Conservation (phyloP, 306 rosid genomes). For the Malus fusca region DNA sequence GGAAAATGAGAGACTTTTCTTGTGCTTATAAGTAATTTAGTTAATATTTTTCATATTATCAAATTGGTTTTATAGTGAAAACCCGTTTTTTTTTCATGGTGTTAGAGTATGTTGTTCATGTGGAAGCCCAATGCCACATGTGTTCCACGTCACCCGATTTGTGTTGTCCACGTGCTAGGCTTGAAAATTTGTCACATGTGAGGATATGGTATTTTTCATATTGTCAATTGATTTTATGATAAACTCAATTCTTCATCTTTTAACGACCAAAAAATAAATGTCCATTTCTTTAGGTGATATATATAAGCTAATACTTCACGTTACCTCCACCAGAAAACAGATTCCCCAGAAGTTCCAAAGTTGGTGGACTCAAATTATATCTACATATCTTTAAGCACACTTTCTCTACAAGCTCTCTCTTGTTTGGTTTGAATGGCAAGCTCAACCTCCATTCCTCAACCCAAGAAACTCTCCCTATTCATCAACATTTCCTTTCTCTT, state of each 20-base stretch:
- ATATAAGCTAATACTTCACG: neutral
- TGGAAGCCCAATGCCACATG: too few species aligned
- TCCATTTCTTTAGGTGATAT: neutral
- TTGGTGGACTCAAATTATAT: neutral
- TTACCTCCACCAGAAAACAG: neutral
- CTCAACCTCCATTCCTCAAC: neutral
- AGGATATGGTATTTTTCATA: accelerated
- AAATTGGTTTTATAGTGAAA: too few species aligned
- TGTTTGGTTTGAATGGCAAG: neutral
- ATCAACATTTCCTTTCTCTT: slow-evolving; percentile 39
- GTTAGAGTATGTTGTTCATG: too few species aligned
- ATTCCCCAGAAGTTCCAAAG: neutral
- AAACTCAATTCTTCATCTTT: too few species aligned
- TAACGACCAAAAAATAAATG: neutral
- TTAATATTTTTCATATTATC: too few species aligned
- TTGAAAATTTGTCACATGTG: too few species aligned
- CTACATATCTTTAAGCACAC: neutral
- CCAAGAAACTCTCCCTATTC: slow-evolving; percentile 24
- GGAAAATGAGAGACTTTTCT: too few species aligned
- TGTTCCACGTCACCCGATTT: too few species aligned
- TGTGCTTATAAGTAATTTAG: too few species aligned
- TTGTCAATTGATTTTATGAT: too few species aligned
- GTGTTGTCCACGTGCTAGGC: too few species aligned
- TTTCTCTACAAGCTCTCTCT: neutral
- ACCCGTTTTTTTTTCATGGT: too few species aligned